phyloP scores from a whole-genome alignment of 2,329 filamentous ascomycete species.

The Stenocarpella maydis region DNA sequence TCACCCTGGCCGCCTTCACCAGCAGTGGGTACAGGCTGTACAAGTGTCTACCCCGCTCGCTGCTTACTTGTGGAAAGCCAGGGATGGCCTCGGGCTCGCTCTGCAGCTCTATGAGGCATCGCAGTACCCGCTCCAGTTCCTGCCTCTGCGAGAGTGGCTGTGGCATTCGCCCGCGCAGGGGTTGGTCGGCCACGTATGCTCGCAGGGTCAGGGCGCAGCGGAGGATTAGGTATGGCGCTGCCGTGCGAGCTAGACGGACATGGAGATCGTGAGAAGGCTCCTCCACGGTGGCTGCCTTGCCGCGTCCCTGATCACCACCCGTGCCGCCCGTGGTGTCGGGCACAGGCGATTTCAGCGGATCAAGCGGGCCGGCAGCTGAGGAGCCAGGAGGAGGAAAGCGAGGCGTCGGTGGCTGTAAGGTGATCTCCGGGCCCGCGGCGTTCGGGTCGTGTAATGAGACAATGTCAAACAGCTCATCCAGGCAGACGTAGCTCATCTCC shows the following conservation, averaged over 20 bases:
- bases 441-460: constrained; percentile 61
- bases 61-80: constrained; percentile 58
- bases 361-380: constrained; percentile 37
- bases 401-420: constrained; percentile 55
- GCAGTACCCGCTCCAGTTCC: constrained; percentile 78
- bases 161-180: constrained; percentile 86
- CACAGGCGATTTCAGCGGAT: constrained; percentile 33
- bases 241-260: constrained; percentile 74
- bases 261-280: constrained; percentile 49
- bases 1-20: constrained; percentile 66
- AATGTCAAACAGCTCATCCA: constrained; percentile 80
- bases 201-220: constrained; percentile 83
- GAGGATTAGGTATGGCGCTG: constrained; percentile 83
- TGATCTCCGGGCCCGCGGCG: constrained; percentile 46
- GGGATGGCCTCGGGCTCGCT: constrained; percentile 77
- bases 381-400: constrained; percentile 44
- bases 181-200: constrained; percentile 89
- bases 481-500: constrained; percentile 80
- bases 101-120: constrained; percentile 69
- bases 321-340: constrained; percentile 32
- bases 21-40: constrained; percentile 82
- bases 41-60: constrained; percentile 71
- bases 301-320: constrained; percentile 26
- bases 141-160: constrained; percentile 82
- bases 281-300: constrained; percentile 37